A percentile compares a stretch with the other conserved stretches of the same genome.
phyloP scores from a whole-genome alignment of 139 green algal species.

The Trebouxia sp. region DNA sequence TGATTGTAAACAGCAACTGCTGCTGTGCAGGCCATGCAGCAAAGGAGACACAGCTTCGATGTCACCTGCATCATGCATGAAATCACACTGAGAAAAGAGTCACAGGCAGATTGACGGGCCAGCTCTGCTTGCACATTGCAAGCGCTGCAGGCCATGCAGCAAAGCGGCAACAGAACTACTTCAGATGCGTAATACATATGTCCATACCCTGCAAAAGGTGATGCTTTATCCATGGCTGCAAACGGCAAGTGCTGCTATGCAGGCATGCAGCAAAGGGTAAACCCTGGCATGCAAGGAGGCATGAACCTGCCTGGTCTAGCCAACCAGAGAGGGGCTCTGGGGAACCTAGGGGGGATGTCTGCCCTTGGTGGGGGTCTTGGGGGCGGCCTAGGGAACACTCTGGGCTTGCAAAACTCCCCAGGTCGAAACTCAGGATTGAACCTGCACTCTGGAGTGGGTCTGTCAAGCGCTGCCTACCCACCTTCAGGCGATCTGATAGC shows the following conservation, averaged over 20 bases:
- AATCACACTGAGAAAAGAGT: too few relatives aligned
- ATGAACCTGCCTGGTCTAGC: constrained; percentile 6
- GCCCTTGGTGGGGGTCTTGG: not conserved
- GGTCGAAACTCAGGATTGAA: constrained; percentile 16
- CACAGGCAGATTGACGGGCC: too few relatives aligned
- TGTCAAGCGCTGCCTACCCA: constrained; percentile 27
- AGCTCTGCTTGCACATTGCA: too few relatives aligned
- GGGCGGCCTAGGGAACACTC: constrained; percentile 1
- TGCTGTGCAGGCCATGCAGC: too few relatives aligned
- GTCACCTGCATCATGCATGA: too few relatives aligned
- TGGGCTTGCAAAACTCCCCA: constrained; percentile 23
- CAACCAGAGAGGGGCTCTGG: not conserved
- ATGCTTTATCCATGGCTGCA: not conserved
- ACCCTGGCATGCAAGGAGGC: constrained; percentile 4
- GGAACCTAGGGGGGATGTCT: constrained; percentile 16
- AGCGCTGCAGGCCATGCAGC: too few relatives aligned
- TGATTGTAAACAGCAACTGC: too few relatives aligned
- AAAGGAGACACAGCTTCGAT: too few relatives aligned
- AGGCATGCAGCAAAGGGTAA: not conserved
- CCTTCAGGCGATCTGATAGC: constrained; percentile 55
- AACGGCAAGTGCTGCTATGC: not conserved
- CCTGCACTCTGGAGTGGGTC: constrained; percentile 23
- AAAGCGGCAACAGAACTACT: too few relatives aligned
- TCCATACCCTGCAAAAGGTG: too few relatives aligned
- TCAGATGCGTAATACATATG: too few relatives aligned